A percentile compares a stretch with the other conserved stretches of the same genome.
phyloP scores from a whole-genome alignment of 306 rosid genomes.

The Alnus rubra region DNA sequence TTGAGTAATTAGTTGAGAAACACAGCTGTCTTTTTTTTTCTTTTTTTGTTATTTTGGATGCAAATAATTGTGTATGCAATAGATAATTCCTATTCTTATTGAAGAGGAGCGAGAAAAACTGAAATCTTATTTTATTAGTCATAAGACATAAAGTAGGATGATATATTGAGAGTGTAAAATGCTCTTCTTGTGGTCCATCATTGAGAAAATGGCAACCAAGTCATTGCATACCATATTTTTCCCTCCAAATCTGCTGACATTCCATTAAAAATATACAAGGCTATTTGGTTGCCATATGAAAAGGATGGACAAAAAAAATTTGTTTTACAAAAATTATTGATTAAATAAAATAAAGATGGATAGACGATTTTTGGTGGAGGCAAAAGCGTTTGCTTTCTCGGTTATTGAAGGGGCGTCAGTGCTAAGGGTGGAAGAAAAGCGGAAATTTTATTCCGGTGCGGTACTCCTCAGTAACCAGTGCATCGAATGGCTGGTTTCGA shows the following conservation, averaged over 20 bases:
- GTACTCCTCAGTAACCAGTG: too few relatives aligned
- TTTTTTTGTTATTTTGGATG: not conserved
- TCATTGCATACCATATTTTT: not conserved
- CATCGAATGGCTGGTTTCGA: too few relatives aligned
- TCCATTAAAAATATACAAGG: not conserved
- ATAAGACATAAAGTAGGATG: not conserved
- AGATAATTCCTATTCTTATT: not conserved
- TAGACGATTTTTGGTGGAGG: too few relatives aligned
- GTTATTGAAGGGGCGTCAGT: too few relatives aligned
- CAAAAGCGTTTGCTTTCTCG: too few relatives aligned
- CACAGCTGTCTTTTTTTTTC: too few relatives aligned
- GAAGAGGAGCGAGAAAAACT: not conserved
- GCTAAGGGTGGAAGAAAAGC: too few relatives aligned
- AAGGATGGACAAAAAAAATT: not conserved
- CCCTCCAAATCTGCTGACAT: not conserved
- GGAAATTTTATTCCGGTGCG: too few relatives aligned
- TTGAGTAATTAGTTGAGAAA: not conserved
- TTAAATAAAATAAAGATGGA: too few relatives aligned
- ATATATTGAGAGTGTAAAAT: not conserved
- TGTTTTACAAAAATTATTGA: not conserved
- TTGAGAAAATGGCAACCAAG: not conserved
- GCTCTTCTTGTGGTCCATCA: not conserved
- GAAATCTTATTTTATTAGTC: not conserved
- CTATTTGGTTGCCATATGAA: not conserved
- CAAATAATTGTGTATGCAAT: not conserved